Evolutionary conservation across 2,329 filamentous ascomycete species (phyloP).

Genomic region (Phoma sp.): DNA sequence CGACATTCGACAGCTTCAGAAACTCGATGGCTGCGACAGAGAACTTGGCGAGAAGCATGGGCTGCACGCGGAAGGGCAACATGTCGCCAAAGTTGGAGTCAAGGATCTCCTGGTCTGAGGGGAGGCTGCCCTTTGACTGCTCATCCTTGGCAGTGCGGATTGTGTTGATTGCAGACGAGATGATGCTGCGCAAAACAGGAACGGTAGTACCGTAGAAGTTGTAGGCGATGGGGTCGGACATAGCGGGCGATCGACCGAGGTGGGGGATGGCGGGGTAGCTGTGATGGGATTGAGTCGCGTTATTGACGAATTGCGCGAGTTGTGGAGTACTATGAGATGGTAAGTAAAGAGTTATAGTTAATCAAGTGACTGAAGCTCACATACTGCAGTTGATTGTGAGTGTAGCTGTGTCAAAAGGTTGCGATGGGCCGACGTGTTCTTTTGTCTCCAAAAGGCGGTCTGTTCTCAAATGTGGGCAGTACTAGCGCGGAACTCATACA

Average conservation of each 20-base stretch:
- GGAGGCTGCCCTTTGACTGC: slow-evolving; percentile 17
- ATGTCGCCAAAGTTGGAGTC: slow-evolving; percentile 27
- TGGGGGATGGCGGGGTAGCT: not conserved
- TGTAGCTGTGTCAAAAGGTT: not conserved
- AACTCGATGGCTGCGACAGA: slow-evolving; percentile 11
- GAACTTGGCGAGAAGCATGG: slow-evolving; percentile 27
- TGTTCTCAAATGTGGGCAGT: too few relatives aligned
- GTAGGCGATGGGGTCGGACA: slow-evolving; percentile 26
- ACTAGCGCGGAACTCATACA: too few relatives aligned
- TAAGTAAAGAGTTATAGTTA: not conserved
- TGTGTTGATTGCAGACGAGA: slow-evolving; percentile 22
- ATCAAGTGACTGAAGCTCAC: not conserved
- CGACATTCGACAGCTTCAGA: slow-evolving; percentile 15
- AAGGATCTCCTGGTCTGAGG: slow-evolving; percentile 27
- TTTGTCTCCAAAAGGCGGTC: not conserved
- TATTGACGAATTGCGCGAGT: not conserved
- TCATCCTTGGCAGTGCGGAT: slow-evolving; percentile 27
- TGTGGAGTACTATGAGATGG: not conserved
- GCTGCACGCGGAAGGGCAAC: slow-evolving; percentile 31
- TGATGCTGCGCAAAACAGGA: slow-evolving; percentile 20
- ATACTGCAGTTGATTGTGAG: not conserved
- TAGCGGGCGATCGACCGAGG: slow-evolving; percentile 15
- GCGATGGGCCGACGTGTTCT: slow-evolving; percentile 8
- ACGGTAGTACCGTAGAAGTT: slow-evolving; percentile 29
- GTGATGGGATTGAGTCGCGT: not conserved